Base-by-base conservation (phyloP, 208 protist species). In the Zelonia costaricensis region DNA sequence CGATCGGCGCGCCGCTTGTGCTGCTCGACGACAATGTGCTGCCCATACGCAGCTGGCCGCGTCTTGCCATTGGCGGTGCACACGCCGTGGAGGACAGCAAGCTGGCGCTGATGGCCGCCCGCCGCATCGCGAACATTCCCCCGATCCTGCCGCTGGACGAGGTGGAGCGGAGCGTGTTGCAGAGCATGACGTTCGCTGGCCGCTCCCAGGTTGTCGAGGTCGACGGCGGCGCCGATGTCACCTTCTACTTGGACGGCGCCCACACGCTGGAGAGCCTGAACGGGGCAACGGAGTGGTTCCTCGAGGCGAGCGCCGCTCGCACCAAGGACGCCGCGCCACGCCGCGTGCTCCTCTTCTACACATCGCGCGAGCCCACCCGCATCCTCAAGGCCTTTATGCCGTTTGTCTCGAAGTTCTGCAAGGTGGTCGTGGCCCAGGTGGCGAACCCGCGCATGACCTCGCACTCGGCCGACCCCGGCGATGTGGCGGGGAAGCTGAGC, bases 241-340 rank as follows among this genome's bases (percentile, higher is more conserved):
- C 80, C 0, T 57, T 93, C 9, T 93, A 91, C 62, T 62, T 97
- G 9, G 92, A 97, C 60, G 88, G 92, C n/a, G 92, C 92, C 1
- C 92, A 97, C 69, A 97, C 92, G 0, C 64, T 66, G 30, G 88
- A 95, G 77, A 97, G 92, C 56, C 52, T 97, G 15, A 16, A 36
- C 4, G 36, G 69, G 28, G 86, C 87, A 4, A 84, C 78, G 16
- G 40, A 70, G 43, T 97, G 92, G 89, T 95, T 93, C 46, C 33
- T 93, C n/a, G 73, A 83, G 2, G 81, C 48, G n/a, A 94, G 88
- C 63, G 71, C 74, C 18, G 51, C 39, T 5, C 31, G 52, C 10
- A 79, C 76, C 33, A 42, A 69, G 33, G 76, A 83, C 51, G 13
- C 73, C 35, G 30, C 53, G 15, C 74, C 76, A 23, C 82, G 83